Conservation (phyloP, 2,329 filamentous ascomycete species). For the Akanthomyces muscarius region DNA sequence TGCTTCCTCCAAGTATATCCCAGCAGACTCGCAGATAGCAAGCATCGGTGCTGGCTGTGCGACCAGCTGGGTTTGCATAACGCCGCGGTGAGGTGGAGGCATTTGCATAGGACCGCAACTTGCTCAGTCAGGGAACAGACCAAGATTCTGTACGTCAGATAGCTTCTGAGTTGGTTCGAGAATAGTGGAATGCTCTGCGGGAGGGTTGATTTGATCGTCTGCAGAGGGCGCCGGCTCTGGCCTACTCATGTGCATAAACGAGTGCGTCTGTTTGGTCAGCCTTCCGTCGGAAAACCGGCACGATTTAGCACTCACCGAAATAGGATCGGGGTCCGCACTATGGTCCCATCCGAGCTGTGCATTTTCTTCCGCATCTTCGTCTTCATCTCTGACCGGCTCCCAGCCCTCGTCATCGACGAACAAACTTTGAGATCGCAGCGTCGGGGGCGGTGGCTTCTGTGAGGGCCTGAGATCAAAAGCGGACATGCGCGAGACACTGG, state of each 20-base stretch:
- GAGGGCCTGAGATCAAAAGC: conserved; percentile 48
- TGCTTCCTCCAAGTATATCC: conserved; percentile 52
- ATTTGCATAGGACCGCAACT: conserved; percentile 5
- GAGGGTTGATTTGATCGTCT: conserved; percentile 25
- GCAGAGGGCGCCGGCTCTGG: conserved; percentile 26
- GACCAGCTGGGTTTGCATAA: conserved; percentile 72
- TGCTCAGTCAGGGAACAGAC: conserved; percentile 39
- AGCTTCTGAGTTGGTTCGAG: conserved; percentile 71
- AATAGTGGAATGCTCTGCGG: conserved; percentile 28
- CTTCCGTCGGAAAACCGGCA: neutral
- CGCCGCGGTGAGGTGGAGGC: conserved; percentile 22
- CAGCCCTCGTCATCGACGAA: conserved; percentile 76
- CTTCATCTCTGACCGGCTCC: conserved; percentile 62
- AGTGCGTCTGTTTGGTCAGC: conserved; percentile 40
- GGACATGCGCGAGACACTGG: conserved; percentile 33
- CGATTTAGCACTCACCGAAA: conserved; percentile 38
- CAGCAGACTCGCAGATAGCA: conserved; percentile 48
- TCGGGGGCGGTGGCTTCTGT: conserved; percentile 51
- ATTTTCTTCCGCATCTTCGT: conserved; percentile 60
- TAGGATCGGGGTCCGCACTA: conserved; percentile 55
- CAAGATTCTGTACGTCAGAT: conserved; percentile 56
- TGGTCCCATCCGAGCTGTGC: conserved; percentile 72
- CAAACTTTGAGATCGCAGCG: conserved; percentile 61
- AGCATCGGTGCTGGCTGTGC: conserved; percentile 81
- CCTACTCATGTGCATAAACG: conserved; percentile 42